phyloP scores from a whole-genome alignment of 768 basidiomycete species.

The Kwoniella sp. region DNA sequence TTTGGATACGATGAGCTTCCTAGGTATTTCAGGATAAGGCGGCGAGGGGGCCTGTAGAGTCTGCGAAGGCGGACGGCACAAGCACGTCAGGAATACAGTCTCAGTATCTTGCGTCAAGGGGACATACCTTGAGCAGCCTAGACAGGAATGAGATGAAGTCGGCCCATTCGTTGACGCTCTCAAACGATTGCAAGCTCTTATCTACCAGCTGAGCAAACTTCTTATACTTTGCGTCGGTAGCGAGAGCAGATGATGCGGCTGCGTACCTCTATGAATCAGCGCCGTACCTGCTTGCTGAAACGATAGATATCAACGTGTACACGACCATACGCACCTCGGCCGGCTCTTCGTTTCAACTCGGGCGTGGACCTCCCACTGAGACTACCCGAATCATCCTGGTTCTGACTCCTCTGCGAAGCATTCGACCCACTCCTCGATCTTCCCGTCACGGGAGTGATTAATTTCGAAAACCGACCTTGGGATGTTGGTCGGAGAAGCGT shows the following conservation, averaged over 20 bases:
- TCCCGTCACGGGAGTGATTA: slow-evolving; percentile 29
- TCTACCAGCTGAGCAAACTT: slow-evolving; percentile 92
- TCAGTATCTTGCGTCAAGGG: too few species aligned
- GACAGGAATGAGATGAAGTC: slow-evolving; percentile 98
- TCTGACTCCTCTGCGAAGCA: slow-evolving; percentile 34
- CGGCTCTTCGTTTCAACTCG: slow-evolving; percentile 39
- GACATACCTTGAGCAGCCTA: slow-evolving; percentile 78
- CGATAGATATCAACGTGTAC: background rate
- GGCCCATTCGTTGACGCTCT: slow-evolving; percentile 97
- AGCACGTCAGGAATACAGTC: too few species aligned
- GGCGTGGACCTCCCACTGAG: slow-evolving; percentile 44
- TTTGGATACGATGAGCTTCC: slow-evolving; percentile 91
- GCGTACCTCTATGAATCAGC: too few species aligned
- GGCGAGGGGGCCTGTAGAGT: slow-evolving; percentile 82
- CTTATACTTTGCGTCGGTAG: slow-evolving; percentile 81
- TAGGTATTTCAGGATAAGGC: slow-evolving; percentile 93
- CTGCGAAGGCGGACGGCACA: slow-evolving; percentile 62
- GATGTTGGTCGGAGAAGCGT: slow-evolving; percentile 32
- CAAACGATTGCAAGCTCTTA: slow-evolving; percentile 86
- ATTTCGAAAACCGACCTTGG: slow-evolving; percentile 35
- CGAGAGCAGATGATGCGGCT: slow-evolving; percentile 42
- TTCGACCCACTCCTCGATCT: slow-evolving; percentile 41
- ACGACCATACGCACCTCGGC: slow-evolving; percentile 32
- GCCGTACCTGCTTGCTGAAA: too few species aligned
- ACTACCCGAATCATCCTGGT: slow-evolving; percentile 24